Evolutionary conservation across 176 grass and related monocot species (phyloP), one percentile per base, ranked within the genome.

Genomic region (Triticum turgidum): DNA sequence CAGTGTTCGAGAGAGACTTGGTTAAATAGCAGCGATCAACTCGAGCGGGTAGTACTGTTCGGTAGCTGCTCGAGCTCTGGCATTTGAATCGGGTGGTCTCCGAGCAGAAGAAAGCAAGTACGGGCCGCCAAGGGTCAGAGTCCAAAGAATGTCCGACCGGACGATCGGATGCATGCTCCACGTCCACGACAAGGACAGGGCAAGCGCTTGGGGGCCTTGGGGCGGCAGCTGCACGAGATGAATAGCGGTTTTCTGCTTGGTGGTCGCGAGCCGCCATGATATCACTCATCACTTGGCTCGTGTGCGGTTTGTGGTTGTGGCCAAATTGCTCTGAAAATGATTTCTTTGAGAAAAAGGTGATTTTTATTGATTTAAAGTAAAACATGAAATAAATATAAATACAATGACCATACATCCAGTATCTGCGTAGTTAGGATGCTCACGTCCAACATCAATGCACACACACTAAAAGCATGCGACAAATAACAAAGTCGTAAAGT

Each of bases 61-160:
- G 11, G 38, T 45, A n/a, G 70, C 18, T 9, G 68, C 34, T 1
- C 9, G 20, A 72, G 37, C 18, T 72, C 44, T 4, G 35, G 35
- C 35, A 44, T 22, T 24, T 73, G 38, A n/a, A 73, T 25, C 47
- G 20, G 80, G 76, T 85, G 68, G 83, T 15, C 45, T 47, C 69
- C 21, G 59, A 11, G 69, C 34, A 18, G 20, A 82, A 80, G 68
- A 81, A 41, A 47, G 41, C 69, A 61, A 30, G 7, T 5, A 70
- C 47, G 76, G 70, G 61, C 38, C 13, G 83, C 51, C 88, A 82
- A 69, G 41, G 47, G 62, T 61, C 20, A 37, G 9, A 49, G 27
- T 69, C 88, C 44, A 69, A 47, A 76, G 61, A 89, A 68, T 37
- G 61, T 37, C 61, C 45, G 34, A 38, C 41, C 34, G 38, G 73